Conservation (phyloP, 805 yeast genomes). For the Barnettozyma siamensis region DNA sequence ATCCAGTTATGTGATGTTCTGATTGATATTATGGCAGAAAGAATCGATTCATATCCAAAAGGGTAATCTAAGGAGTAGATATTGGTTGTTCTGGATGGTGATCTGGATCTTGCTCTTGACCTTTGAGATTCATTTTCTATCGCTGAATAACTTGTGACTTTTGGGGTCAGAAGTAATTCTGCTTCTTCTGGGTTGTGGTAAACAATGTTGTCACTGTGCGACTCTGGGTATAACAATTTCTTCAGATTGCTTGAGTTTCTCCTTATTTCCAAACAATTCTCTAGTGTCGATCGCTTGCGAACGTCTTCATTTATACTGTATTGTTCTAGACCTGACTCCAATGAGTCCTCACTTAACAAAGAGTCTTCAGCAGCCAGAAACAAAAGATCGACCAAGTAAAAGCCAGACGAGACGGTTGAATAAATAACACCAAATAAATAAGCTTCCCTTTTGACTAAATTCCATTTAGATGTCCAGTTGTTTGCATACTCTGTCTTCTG, state of each 20-base stretch:
- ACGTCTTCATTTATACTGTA: constrained; percentile 16
- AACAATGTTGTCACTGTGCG: background rate
- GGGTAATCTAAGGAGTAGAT: background rate
- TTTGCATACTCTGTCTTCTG: constrained; percentile 27
- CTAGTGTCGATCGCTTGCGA: constrained; percentile 29
- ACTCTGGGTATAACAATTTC: constrained; percentile 17
- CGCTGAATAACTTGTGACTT: background rate
- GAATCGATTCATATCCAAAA: constrained; percentile 6
- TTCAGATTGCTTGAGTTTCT: constrained; percentile 22
- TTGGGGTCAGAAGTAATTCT: background rate
- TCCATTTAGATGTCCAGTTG: constrained; percentile 27
- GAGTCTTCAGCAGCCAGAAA: constrained; percentile 16
- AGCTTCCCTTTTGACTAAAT: constrained; percentile 35
- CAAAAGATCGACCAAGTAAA: constrained; percentile 30
- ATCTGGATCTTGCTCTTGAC: background rate
- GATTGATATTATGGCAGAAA: constrained; percentile 7
- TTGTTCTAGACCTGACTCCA: constrained; percentile 9
- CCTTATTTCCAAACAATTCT: constrained; percentile 33
- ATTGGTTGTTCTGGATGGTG: background rate
- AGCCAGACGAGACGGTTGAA: constrained; percentile 20
- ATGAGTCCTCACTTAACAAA: constrained; percentile 1
- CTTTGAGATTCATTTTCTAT: background rate
- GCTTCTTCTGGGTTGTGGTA: background rate
- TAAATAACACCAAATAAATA: constrained; percentile 30
- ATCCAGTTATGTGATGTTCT: constrained; percentile 11